These are phyloP conservation scores for Nelumbo lutea DNA, from an alignment of 164 flowering plant species.

Conservation along the genomic window DNA sequence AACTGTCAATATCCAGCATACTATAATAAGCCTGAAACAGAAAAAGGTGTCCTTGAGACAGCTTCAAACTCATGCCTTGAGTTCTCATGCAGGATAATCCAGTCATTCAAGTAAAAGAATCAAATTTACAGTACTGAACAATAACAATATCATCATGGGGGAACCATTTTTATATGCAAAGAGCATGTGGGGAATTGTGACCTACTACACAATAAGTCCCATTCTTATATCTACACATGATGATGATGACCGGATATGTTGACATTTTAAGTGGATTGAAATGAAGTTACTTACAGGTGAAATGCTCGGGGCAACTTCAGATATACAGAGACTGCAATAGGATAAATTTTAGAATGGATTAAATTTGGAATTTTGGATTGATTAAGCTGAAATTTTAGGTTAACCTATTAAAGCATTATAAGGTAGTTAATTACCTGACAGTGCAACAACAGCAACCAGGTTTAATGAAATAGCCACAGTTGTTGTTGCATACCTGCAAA, in stretches of 20 bases:
- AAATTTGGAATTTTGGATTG: not conserved
- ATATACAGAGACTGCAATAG: slow-evolving; percentile 49
- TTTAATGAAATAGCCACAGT: slow-evolving; percentile 37
- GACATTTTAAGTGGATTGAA: not conserved
- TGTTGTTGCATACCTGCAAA: slow-evolving; percentile 54
- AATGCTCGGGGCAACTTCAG: slow-evolving; percentile 29
- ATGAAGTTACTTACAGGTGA: slow-evolving; percentile 38
- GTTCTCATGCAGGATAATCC: not conserved
- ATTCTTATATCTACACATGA: too few relatives aligned
- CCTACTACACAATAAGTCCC: too few relatives aligned
- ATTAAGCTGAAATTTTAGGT: not conserved
- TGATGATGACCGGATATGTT: not conserved
- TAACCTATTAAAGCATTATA: not conserved
- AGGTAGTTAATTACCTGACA: slow-evolving; percentile 36
- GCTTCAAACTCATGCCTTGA: not conserved
- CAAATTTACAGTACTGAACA: not conserved
- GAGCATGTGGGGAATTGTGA: too few relatives aligned
- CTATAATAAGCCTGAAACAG: slow-evolving; percentile 49
- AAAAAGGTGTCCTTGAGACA: slow-evolving; percentile 6
- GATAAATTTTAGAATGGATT: slow-evolving; percentile 5
- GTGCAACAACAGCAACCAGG: slow-evolving; percentile 45
- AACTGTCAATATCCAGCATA: slow-evolving; percentile 64
- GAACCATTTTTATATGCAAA: too few relatives aligned
- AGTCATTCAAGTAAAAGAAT: not conserved
- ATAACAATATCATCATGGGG: too few relatives aligned